A percentile compares a stretch with the other conserved stretches of the same genome.
Evolutionary conservation across 768 basidiomycete species (phyloP).

Genomic region (Termitomyces sp.): DNA sequence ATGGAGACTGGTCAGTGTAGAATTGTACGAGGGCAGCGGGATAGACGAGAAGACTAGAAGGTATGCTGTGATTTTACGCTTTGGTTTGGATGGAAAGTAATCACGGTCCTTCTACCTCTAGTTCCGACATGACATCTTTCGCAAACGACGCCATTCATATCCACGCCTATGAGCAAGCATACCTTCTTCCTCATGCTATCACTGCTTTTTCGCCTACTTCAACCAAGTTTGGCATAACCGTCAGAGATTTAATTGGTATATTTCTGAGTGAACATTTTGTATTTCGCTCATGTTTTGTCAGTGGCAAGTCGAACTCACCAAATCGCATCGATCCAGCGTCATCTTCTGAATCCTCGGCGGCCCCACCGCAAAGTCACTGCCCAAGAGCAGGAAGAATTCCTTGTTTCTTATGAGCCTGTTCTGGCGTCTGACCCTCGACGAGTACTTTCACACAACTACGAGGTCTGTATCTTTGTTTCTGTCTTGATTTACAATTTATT

Average conservation of each 20-base stretch:
- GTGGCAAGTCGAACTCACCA: slow-evolving; percentile 75
- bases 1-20: slow-evolving; percentile 72
- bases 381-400: slow-evolving; percentile 79
- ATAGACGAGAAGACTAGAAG: slow-evolving; percentile 68
- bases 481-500: neutral
- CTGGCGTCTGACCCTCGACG: slow-evolving; percentile 62
- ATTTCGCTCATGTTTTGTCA: slow-evolving; percentile 20
- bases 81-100: neutral
- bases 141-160: slow-evolving; percentile 48
- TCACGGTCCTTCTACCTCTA: slow-evolving; percentile 8
- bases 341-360: slow-evolving; percentile 77
- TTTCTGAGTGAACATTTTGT: slow-evolving; percentile 3
- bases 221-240: slow-evolving; percentile 85
- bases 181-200: slow-evolving; percentile 61
- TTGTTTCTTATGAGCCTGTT: slow-evolving; percentile 80
- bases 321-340: slow-evolving; percentile 67
- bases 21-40: slow-evolving; percentile 76
- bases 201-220: slow-evolving; percentile 68
- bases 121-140: slow-evolving; percentile 39
- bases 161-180: slow-evolving; percentile 62
- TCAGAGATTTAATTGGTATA: slow-evolving; percentile 81
- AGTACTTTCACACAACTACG: slow-evolving; percentile 44
- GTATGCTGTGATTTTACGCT: slow-evolving; percentile 31
- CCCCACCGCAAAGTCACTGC: slow-evolving; percentile 69
- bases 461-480: slow-evolving; percentile 19